phyloP scores from a whole-genome alignment of 2,329 filamentous ascomycete genomes.

The Neonectria sp. region DNA sequence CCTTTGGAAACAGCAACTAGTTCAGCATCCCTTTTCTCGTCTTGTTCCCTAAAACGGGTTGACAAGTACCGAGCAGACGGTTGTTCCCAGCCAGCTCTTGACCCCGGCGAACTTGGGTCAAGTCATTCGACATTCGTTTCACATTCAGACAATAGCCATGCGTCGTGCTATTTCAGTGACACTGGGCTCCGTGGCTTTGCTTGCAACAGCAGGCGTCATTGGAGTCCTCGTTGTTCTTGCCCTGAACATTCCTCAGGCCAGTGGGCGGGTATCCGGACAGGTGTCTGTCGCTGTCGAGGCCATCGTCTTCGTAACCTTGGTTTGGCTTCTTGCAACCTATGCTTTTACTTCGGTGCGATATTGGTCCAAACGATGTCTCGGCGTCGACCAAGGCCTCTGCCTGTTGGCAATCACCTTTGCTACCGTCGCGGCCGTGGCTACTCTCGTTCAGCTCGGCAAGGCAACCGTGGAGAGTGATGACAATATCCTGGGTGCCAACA shows the following conservation, averaged over 20 bases:
- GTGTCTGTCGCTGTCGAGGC: constrained; percentile 49
- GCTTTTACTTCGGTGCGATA: constrained; percentile 38
- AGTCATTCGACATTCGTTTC: constrained; percentile 16
- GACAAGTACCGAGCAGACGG: constrained; percentile 16
- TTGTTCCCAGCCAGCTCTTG: constrained; percentile 16
- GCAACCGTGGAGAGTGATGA: constrained; percentile 34
- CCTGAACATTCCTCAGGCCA: constrained; percentile 37
- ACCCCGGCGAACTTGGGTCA: constrained; percentile 27
- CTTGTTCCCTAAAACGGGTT: background rate
- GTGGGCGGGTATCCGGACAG: constrained; percentile 44
- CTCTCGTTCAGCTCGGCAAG: constrained; percentile 57
- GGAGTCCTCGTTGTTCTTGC: constrained; percentile 41
- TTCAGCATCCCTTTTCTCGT: background rate
- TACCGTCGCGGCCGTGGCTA: constrained; percentile 60
- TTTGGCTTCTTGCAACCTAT: constrained; percentile 54
- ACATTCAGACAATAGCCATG: constrained; percentile 34
- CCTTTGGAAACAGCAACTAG: constrained; percentile 9
- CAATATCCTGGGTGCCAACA: constrained; percentile 30
- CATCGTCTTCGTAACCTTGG: constrained; percentile 44
- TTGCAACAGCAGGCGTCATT: constrained; percentile 41
- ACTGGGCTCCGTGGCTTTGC: constrained; percentile 40
- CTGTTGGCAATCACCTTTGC: constrained; percentile 61
- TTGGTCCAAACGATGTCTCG: constrained; percentile 44
- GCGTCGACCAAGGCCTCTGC: constrained; percentile 46
- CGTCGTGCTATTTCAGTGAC: constrained; percentile 37